Percentiles rank a stretch among this genome's conserved stretches.
Evolutionary conservation across 495 filamentous ascomycete genomes (phyloP).

Genomic region (Podospora sp.): DNA sequence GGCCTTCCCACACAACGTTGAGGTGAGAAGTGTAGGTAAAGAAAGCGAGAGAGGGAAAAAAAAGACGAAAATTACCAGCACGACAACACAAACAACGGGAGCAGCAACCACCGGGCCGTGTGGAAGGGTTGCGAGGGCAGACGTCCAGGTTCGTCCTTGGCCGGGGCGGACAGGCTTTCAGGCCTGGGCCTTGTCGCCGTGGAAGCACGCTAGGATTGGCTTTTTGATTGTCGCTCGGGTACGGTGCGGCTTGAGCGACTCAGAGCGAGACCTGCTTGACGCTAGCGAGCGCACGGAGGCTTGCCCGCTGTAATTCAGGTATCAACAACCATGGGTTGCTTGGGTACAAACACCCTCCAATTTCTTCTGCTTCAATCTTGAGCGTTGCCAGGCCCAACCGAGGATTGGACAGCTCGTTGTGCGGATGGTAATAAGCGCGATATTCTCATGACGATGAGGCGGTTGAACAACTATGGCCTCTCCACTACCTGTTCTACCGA

Average conservation of each 20-base stretch:
- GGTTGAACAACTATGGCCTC: background rate
- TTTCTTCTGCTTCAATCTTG: constrained; percentile 26
- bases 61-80: background rate
- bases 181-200: constrained; percentile 21
- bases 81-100: constrained; percentile 10
- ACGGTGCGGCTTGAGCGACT: constrained; percentile 26
- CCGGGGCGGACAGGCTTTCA: constrained; percentile 17
- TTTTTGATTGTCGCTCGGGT: constrained; percentile 35
- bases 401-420: background rate
- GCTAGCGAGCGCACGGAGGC: constrained; percentile 31
- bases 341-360: constrained; percentile 31
- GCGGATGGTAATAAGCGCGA: background rate
- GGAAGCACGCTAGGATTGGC: constrained; percentile 33
- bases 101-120: background rate
- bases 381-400: background rate
- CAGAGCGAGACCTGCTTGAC: constrained; percentile 33
- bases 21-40: background rate
- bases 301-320: constrained; percentile 30
- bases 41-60: background rate
- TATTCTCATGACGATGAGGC: background rate
- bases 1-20: constrained; percentile 6
- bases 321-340: constrained; percentile 27
- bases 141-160: background rate
- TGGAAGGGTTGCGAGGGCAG: constrained; percentile 1
- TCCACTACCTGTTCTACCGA: background rate